phyloP scores from a whole-genome alignment of 441 rosid species.

The Corymbia citriodora region DNA sequence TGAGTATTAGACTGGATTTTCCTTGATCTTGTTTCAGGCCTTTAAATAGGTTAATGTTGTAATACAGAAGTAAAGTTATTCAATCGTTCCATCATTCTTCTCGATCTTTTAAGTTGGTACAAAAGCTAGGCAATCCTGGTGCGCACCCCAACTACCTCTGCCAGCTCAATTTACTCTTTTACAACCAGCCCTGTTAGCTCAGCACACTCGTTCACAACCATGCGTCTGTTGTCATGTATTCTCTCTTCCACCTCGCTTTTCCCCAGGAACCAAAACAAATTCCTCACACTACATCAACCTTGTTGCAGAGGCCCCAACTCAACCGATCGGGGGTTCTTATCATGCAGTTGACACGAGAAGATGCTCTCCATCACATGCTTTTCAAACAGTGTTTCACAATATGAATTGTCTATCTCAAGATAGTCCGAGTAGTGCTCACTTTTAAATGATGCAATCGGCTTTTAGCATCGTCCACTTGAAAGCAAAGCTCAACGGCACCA shows the following conservation, averaged over 20 bases:
- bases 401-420: background rate
- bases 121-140: background rate
- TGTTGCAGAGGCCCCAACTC: background rate
- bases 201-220: background rate
- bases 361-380: background rate
- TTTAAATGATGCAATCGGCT: background rate
- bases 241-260: background rate
- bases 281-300: background rate
- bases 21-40: background rate
- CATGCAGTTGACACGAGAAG: background rate
- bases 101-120: background rate
- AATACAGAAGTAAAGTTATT: background rate
- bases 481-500: background rate
- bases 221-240: background rate
- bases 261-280: background rate
- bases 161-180: background rate
- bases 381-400: background rate
- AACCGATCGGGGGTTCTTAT: background rate
- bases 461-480: background rate
- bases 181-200: background rate
- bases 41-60: background rate
- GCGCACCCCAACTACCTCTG: background rate
- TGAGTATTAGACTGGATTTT: background rate
- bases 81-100: background rate
- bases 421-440: background rate